Percentiles rank a stretch among this genome's conserved stretches.
phyloP scores from a whole-genome alignment of 208 protist genomes.

The Phytomonas sp. region DNA sequence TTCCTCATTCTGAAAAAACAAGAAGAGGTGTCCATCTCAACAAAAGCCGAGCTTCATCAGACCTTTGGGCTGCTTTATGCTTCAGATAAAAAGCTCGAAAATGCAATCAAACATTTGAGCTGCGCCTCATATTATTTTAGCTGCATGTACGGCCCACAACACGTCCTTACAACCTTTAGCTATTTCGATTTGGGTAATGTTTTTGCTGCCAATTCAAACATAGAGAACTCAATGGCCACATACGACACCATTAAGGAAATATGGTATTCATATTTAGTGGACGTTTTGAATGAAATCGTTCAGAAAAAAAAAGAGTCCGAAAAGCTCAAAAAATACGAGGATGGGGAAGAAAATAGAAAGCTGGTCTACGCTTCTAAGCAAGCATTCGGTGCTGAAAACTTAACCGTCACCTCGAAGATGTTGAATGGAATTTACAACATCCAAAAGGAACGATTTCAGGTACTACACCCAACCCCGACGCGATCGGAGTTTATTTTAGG shows the following conservation, averaged over 20 bases:
- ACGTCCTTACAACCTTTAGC: constrained; percentile 80
- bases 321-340: constrained; percentile 60
- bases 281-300: constrained; percentile 46
- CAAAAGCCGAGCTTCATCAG: constrained; percentile 85
- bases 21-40: constrained; percentile 31
- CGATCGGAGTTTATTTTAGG: constrained; percentile 73
- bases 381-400: constrained; percentile 69
- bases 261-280: constrained; percentile 53
- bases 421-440: constrained; percentile 72
- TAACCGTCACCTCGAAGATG: constrained; percentile 84
- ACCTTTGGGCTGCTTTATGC: constrained; percentile 85
- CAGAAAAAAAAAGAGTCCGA: constrained; percentile 38
- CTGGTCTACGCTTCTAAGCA: constrained; percentile 49
- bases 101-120: constrained; percentile 73
- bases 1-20: constrained; percentile 70
- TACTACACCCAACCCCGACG: constrained; percentile 51
- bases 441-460: constrained; percentile 70
- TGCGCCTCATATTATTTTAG: constrained; percentile 82
- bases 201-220: constrained; percentile 77
- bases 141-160: constrained; percentile 60
- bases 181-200: constrained; percentile 90
- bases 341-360: constrained; percentile 31
- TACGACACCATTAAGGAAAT: constrained; percentile 86
- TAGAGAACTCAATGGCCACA: constrained; percentile 80
- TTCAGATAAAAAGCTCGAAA: constrained; percentile 73